These are phyloP conservation scores for Myxozyma sirexii DNA, from an alignment of 805 yeast species.

Conservation along the genomic window DNA sequence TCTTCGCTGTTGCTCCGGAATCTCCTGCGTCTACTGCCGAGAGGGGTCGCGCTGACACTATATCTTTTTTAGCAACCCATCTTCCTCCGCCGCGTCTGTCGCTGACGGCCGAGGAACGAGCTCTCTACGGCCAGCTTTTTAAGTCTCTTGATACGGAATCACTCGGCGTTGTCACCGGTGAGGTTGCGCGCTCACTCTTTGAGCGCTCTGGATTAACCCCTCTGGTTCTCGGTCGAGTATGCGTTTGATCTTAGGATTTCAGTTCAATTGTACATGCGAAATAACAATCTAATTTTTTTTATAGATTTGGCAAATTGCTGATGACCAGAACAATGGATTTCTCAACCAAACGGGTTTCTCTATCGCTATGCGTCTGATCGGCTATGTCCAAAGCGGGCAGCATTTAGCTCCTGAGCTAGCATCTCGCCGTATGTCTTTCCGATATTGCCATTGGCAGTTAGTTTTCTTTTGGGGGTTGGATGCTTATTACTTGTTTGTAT, in stretches of 20 bases:
- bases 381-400: constrained; percentile 78
- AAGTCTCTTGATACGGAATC: constrained; percentile 75
- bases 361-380: constrained; percentile 84
- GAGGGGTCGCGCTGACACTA: background rate
- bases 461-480: too few species aligned
- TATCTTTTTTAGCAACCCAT: constrained; percentile 1
- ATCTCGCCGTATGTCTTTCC: constrained; percentile 40
- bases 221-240: constrained; percentile 65
- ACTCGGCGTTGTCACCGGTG: constrained; percentile 85
- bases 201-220: constrained; percentile 86
- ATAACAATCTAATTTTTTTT: background rate
- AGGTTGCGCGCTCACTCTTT: constrained; percentile 75
- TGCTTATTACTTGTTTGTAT: constrained; percentile 30
- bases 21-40: background rate
- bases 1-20: too few species aligned
- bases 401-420: constrained; percentile 57
- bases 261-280: background rate
- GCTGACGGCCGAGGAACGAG: constrained; percentile 70
- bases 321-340: constrained; percentile 82
- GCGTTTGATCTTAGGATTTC: background rate
- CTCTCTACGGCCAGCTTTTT: constrained; percentile 73
- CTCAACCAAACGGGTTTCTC: constrained; percentile 79
- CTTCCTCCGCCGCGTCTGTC: constrained; percentile 24
- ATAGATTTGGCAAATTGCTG: constrained; percentile 91
- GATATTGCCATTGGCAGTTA: constrained; percentile 35